These are phyloP conservation scores for Aspergillus aculeatus DNA, from an alignment of 2,329 filamentous ascomycete genomes.

Conservation along the genomic window DNA sequence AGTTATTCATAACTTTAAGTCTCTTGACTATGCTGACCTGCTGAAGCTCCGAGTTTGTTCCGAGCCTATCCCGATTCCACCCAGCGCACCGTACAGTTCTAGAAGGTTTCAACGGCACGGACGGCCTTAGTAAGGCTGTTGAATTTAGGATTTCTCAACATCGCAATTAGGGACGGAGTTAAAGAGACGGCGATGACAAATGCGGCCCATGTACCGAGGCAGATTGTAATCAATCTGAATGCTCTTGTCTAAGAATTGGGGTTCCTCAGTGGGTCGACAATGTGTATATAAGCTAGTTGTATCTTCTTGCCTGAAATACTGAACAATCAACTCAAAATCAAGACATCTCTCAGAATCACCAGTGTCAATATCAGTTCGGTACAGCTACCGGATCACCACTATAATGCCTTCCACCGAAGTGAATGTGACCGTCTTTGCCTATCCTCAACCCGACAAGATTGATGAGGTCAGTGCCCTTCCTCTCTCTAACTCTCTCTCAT, in stretches of 20 bases:
- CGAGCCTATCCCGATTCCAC: not conserved
- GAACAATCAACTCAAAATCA: too few relatives aligned
- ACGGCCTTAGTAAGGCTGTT: too few relatives aligned
- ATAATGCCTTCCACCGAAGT: not conserved
- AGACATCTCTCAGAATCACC: too few relatives aligned
- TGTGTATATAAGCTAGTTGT: not conserved
- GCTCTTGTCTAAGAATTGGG: not conserved
- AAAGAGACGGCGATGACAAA: not conserved
- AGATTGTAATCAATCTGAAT: not conserved
- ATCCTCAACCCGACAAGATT: conserved; percentile 32
- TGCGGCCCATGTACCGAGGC: not conserved
- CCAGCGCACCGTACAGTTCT: not conserved
- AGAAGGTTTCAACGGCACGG: not conserved
- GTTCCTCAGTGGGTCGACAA: not conserved
- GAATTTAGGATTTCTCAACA: not conserved
- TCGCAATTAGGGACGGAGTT: not conserved
- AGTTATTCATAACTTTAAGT: too few relatives aligned
- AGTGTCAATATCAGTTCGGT: too few relatives aligned
- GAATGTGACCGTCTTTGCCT: not conserved
- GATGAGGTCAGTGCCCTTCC: conserved; percentile 26
- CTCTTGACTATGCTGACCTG: too few relatives aligned
- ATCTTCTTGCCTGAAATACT: too few relatives aligned
- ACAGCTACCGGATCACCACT: not conserved
- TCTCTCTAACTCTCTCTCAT: not conserved
- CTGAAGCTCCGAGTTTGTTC: not conserved